Conservation (phyloP, 2,329 filamentous ascomycete genomes). For the Talaromyces marneffei region DNA sequence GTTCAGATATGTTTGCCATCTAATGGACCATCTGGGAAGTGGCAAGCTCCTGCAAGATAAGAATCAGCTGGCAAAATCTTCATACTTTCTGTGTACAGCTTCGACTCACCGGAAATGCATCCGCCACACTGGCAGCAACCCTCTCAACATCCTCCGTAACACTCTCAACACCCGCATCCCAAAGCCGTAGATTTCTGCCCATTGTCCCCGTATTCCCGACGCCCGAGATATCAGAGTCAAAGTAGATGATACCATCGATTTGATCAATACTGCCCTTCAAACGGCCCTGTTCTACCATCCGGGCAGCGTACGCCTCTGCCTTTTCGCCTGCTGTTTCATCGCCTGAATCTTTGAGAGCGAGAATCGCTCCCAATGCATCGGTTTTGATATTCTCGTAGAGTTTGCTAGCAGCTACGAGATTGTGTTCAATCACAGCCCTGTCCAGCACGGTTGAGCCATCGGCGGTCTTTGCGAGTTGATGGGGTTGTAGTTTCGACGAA, state of each 20-base stretch:
- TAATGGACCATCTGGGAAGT: conserved; percentile 32
- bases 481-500: conserved; percentile 69
- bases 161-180: conserved; percentile 83
- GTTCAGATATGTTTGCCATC: background rate
- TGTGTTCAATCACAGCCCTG: conserved; percentile 93
- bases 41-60: conserved; percentile 28
- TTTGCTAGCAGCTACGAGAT: conserved; percentile 76
- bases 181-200: conserved; percentile 69
- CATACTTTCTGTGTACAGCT: too few relatives aligned
- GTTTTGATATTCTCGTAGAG: conserved; percentile 73
- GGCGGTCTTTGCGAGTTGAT: conserved; percentile 82
- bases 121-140: conserved; percentile 73
- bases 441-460: conserved; percentile 91
- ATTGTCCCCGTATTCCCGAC: conserved; percentile 58
- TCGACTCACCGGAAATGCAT: conserved; percentile 64
- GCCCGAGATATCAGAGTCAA: conserved; percentile 65
- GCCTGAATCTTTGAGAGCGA: conserved; percentile 60
- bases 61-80: background rate
- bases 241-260: conserved; percentile 81
- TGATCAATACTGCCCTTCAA: conserved; percentile 88
- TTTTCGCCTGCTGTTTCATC: conserved; percentile 55
- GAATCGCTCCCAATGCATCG: conserved; percentile 66
- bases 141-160: conserved; percentile 86
- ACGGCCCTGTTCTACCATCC: conserved; percentile 93
- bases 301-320: conserved; percentile 84